Evolutionary conservation across 495 filamentous ascomycete species (phyloP).

Genomic region (Aspergillus affinis): DNA sequence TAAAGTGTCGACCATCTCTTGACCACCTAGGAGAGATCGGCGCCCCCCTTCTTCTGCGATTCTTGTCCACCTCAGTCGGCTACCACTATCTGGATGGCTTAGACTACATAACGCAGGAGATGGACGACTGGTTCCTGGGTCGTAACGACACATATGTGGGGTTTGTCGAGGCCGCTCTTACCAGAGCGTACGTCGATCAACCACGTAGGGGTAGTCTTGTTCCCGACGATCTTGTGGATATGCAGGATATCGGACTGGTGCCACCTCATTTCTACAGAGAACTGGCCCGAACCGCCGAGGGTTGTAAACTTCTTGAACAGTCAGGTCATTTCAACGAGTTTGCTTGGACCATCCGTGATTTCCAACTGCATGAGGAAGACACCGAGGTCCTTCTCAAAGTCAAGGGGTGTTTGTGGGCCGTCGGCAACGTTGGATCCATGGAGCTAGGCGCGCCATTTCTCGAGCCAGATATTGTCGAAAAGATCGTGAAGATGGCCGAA

Average conservation of each 20-base stretch:
- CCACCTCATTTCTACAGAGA: conserved; percentile 98
- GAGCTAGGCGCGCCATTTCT: conserved; percentile 93
- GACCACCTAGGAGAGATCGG: conserved; percentile 98
- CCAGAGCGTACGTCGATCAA: conserved; percentile 73
- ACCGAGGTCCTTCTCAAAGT: conserved; percentile 86
- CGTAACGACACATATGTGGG: conserved; percentile 93
- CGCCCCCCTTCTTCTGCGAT: conserved; percentile 86
- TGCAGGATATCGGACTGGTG: conserved; percentile 64
- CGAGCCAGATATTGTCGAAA: conserved; percentile 77
- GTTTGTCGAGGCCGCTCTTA: conserved; percentile 94
- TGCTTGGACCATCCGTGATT: conserved; percentile 79
- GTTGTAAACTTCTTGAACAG: conserved; percentile 82
- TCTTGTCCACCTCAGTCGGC: conserved; percentile 90
- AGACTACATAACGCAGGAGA: conserved; percentile 97
- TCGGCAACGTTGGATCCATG: conserved; percentile 98
- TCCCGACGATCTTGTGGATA: conserved; percentile 57
- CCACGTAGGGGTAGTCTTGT: conserved; percentile 41
- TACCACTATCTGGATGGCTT: conserved; percentile 97
- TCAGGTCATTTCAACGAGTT: conserved; percentile 97
- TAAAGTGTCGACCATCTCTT: conserved; percentile 91
- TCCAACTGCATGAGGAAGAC: conserved; percentile 79
- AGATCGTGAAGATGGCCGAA: conserved; percentile 84
- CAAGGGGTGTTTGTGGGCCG: conserved; percentile 96
- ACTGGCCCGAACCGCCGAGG: conserved; percentile 86
- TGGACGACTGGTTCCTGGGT: conserved; percentile 99